Conservation (phyloP, 257 asterid genomes). For the Avicennia marina region DNA sequence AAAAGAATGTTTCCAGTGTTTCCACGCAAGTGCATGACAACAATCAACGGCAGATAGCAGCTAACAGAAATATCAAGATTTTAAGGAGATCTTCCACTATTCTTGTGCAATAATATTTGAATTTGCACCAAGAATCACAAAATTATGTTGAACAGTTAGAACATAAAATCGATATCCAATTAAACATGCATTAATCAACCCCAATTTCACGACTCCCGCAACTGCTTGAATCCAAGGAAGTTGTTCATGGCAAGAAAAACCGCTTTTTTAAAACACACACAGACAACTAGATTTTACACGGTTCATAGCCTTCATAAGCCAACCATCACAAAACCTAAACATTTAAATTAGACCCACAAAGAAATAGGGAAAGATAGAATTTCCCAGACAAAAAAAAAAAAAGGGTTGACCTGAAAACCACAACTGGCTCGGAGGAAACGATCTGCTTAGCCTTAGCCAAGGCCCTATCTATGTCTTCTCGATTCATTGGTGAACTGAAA, state of each 20-base stretch:
- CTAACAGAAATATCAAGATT: background rate
- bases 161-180: background rate
- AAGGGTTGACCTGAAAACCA: slow-evolving; percentile 56
- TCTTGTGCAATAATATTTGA: background rate
- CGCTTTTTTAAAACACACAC: background rate
- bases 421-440: slow-evolving; percentile 67
- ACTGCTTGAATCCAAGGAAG: background rate
- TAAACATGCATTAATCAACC: background rate
- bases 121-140: background rate
- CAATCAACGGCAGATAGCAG: background rate
- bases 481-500: slow-evolving; percentile 42
- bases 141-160: background rate
- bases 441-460: slow-evolving; percentile 61
- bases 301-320: background rate
- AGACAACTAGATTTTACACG: no score
- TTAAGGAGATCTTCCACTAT: background rate
- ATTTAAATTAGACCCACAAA: background rate
- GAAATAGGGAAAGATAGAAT: background rate
- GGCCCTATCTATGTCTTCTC: slow-evolving; percentile 53
- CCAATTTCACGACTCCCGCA: background rate
- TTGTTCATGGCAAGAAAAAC: background rate
- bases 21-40: background rate
- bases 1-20: background rate
- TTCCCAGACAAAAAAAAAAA: background rate
- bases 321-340: background rate